These are phyloP conservation scores for Primulina huaijiensis DNA, from an alignment of 257 asterid genomes.

Conservation along the genomic window DNA sequence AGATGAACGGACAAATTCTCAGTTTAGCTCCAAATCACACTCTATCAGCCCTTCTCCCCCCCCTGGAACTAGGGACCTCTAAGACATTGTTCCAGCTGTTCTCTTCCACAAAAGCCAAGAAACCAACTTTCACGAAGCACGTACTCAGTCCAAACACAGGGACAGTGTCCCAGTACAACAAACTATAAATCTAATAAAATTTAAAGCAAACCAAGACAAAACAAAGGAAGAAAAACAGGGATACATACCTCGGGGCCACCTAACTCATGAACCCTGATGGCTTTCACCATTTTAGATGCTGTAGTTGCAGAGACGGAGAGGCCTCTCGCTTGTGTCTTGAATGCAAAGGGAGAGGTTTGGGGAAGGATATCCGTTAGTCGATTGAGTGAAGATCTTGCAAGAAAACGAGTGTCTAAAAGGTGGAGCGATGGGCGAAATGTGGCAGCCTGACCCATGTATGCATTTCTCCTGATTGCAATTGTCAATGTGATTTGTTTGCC, in stretches of 20 bases:
- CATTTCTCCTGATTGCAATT: no score
- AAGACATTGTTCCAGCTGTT: no score
- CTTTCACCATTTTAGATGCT: slow-evolving; percentile 61
- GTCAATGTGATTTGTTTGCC: no score
- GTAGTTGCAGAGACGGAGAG: slow-evolving; percentile 26
- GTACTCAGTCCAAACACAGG: no score
- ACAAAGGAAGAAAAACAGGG: background rate
- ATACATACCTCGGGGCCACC: background rate
- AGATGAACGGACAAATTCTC: no score
- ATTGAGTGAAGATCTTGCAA: slow-evolving; percentile 19
- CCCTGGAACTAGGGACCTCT: no score
- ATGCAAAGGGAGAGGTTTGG: slow-evolving; percentile 21
- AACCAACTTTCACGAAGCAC: no score
- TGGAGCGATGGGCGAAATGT: slow-evolving; percentile 17
- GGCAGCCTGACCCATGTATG: no score
- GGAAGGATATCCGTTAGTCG: slow-evolving; percentile 12
- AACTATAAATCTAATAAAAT: no score
- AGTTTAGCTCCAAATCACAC: no score
- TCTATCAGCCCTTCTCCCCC: no score
- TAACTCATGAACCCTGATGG: slow-evolving; percentile 62
- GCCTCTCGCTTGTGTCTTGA: slow-evolving; percentile 23
- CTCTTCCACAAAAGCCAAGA: no score
- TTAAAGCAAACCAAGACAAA: background rate
- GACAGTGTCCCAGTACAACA: background rate
- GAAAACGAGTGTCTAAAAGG: slow-evolving; percentile 18